Base-by-base conservation (phyloP, 202 grass and related monocot species). In the Saccharum hybrid region DNA sequence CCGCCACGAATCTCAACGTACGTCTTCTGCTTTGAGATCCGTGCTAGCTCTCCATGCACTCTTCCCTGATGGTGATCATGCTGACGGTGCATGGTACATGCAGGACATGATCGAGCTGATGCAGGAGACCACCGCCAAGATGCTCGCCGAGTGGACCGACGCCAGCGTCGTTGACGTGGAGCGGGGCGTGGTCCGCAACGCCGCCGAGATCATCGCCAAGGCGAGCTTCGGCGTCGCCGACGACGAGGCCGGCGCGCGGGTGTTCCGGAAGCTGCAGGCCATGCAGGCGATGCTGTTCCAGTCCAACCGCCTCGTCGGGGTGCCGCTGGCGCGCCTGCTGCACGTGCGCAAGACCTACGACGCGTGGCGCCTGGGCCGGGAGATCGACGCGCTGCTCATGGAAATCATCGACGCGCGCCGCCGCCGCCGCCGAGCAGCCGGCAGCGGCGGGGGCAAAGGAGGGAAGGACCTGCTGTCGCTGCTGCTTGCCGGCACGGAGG, bases 211-310 rank as follows among this genome's bases (percentile, higher is more conserved):
- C 77, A 98, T 98, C 31, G 92, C 90, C 8, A 87, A 60, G 90
- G 82, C 83, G 13, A 98, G 87, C 83, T 95, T 98, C 60, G 96
- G 96, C 12, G 15, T 95, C 34, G 4, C 30, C 4, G 79, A 66
- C n/a, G 84, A 52, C 19, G 92, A 92, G 8, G 78, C 40, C 40
- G 87, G 90, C 31, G 81, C 75, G 60, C 37, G 2, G 56, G 85
- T 93, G 74, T 92, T 85, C 70, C 30, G 82, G 52, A 98, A 93
- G 90, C 91, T 98, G 45, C 90, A 82, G 79, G 61, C 66, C 74
- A 93, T 98, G 96, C 96, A 98, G 77, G 4, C 39, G 16, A 88
- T 90, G 89, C 89, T 98, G 56, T 98, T 98, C 85, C 85, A 77
- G 70, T 81, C 91, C 4, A 88, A 90, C 65, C 89, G 96, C 12